Evolutionary conservation across 23 red algal species (phyloP), one percentile per base, ranked within the genome.

Genomic region (Chondrus crispus): DNA sequence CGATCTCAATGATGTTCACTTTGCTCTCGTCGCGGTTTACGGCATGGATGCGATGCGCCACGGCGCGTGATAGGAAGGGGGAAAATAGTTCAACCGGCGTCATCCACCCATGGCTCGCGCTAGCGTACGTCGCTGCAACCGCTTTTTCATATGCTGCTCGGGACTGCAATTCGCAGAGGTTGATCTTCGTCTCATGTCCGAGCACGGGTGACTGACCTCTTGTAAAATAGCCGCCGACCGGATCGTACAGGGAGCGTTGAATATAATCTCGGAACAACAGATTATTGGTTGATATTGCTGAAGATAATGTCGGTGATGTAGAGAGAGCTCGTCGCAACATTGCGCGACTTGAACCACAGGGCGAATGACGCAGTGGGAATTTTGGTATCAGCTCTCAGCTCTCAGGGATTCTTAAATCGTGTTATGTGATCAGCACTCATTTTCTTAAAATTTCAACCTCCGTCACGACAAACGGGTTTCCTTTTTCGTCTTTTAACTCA

Each of bases 31-130:
- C 50, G 39, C 58, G 74, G 19, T 78, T 68, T 16, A 68, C 26
- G 52, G 33, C 43, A 53, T 39, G 42, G 33, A 98, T 11, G 48
- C 91, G 87, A 42, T 91, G 84, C 4, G 75, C 96, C 18, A 98
- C 88, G 22, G 96, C 92, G 16, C 78, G 71, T 39, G 92, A 93
- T 79, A 95, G 91, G 74, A 84, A 50, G 6, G 96, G 96, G 38
- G 89, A 90, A 69, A 98, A 98, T 16, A 95, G 74, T 46, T 98
- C 96, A 49, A 93, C 81, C 5, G 96, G 96, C 50, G 96, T 98
- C 89, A 88, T 81, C 96, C 96, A 98, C 42, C 92, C 92, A 26
- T 68, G 92, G 8, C n/a, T 32, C 20, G 16, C 37, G 16, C 45
- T 52, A 42, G 43, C 55, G 52, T 42, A 88, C 35, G 51, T 57